These are phyloP conservation scores for Epicoccum nigrum DNA, from an alignment of 2,329 filamentous ascomycete species.

Conservation along the genomic window DNA sequence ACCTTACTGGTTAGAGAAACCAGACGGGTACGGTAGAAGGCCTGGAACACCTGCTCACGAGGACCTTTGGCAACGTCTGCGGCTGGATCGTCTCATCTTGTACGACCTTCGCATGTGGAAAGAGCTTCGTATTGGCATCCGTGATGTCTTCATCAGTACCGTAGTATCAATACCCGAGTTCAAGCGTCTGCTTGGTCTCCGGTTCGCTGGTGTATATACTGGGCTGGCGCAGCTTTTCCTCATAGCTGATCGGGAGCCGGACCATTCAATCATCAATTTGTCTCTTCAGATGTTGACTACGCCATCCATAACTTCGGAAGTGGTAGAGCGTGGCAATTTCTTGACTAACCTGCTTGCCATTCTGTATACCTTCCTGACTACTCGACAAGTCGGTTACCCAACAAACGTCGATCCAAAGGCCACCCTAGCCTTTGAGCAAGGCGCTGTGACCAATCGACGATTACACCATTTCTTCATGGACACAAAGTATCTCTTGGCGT, in stretches of 20 bases:
- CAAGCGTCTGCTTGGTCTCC: conserved; percentile 88
- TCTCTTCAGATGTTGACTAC: conserved; percentile 97
- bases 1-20: conserved; percentile 85
- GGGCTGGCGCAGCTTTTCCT: conserved; percentile 92
- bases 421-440: conserved; percentile 89
- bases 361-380: conserved; percentile 95
- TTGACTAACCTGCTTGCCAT: conserved; percentile 95
- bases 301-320: conserved; percentile 93
- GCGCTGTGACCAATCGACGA: conserved; percentile 90
- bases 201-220: conserved; percentile 95
- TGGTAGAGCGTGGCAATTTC: conserved; percentile 94
- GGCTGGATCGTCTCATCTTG: conserved; percentile 90
- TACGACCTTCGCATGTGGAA: conserved; percentile 98
- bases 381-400: conserved; percentile 91
- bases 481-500: conserved; percentile 86
- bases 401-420: conserved; percentile 86
- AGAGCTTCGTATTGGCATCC: conserved; percentile 85
- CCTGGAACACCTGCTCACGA: conserved; percentile 74
- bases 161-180: conserved; percentile 95
- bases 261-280: conserved; percentile 98
- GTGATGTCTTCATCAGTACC: conserved; percentile 93
- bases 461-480: conserved; percentile 99
- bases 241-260: conserved; percentile 93
- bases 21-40: conserved; percentile 68
- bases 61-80: conserved; percentile 85